Percentiles rank a stretch among this genome's conserved stretches.
These are phyloP conservation scores for Cystoisospora suis DNA, from an alignment of 169 alveolate genomes.

Conservation along the genomic window DNA sequence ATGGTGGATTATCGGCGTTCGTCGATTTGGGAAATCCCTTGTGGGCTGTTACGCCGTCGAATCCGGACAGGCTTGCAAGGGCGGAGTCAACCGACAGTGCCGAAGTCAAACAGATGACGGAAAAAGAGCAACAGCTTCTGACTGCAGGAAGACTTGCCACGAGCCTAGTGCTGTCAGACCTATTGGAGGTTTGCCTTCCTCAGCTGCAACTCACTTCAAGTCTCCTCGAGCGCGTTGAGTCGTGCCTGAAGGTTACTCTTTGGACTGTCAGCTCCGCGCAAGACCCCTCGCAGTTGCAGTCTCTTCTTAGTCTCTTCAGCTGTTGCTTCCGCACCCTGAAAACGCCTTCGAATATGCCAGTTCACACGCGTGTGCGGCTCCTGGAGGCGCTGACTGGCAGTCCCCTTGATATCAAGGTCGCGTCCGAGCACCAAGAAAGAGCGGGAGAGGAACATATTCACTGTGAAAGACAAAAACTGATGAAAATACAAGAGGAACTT, in stretches of 20 bases:
- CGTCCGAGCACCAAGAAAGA: too few species aligned
- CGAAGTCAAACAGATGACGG: slow-evolving; percentile 11
- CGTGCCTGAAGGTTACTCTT: background rate
- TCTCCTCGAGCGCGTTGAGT: background rate
- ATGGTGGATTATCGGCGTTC: too few species aligned
- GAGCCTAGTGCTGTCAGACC: slow-evolving; percentile 12
- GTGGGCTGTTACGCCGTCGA: too few species aligned
- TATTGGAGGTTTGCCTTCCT: slow-evolving; percentile 23
- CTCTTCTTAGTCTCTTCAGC: slow-evolving; percentile 2
- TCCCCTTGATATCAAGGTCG: background rate
- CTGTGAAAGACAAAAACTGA: too few species aligned
- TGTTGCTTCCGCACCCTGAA: background rate
- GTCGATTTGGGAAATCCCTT: too few species aligned
- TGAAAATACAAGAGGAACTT: too few species aligned
- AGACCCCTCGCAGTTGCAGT: slow-evolving; percentile 4
- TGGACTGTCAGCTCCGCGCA: slow-evolving; percentile 7
- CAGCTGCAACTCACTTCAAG: background rate
- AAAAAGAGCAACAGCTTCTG: slow-evolving; percentile 20
- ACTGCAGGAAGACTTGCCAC: background rate
- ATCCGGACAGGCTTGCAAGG: too few species aligned
- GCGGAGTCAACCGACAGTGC: background rate
- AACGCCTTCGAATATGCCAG: slow-evolving; percentile 11
- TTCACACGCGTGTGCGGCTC: background rate
- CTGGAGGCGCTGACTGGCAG: slow-evolving; percentile 12
- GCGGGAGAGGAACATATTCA: too few species aligned